These are phyloP conservation scores for Komagataella mondaviorum DNA, from an alignment of 805 yeast species.

Conservation along the genomic window DNA sequence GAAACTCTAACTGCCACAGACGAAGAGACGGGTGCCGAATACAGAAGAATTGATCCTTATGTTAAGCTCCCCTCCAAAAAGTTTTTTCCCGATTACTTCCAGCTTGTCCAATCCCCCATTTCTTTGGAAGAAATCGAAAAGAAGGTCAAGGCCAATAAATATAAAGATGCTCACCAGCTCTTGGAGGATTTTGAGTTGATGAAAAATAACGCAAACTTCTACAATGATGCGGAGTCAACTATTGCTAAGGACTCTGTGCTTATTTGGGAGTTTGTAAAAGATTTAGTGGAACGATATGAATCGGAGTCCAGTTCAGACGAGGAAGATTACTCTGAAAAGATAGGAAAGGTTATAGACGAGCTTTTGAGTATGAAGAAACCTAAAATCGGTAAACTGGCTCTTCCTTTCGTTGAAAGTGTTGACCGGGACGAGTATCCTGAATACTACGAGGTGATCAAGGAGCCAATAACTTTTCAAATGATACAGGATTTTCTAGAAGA, in stretches of 20 bases:
- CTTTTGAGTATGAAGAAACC: constrained; percentile 19
- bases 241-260: constrained; percentile 54
- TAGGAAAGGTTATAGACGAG: constrained; percentile 19
- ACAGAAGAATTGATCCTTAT: not conserved
- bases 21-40: not conserved
- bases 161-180: constrained; percentile 27
- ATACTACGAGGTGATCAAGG: constrained; percentile 56
- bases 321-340: constrained; percentile 1
- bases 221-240: constrained; percentile 52
- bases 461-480: constrained; percentile 61
- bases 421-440: constrained; percentile 64
- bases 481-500: constrained; percentile 38
- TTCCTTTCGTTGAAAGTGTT: constrained; percentile 67
- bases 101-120: constrained; percentile 48
- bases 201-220: constrained; percentile 58
- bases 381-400: constrained; percentile 40
- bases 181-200: constrained; percentile 50
- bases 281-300: constrained; percentile 26
- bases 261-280: constrained; percentile 42
- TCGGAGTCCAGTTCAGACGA: constrained; percentile 7
- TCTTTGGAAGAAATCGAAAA: constrained; percentile 54
- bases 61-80: constrained; percentile 60
- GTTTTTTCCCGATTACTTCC: constrained; percentile 70
- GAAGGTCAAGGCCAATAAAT: constrained; percentile 24
- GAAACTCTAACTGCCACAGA: not conserved